Percentiles rank a stretch among this genome's conserved stretches.
Conservation (phyloP, 768 basidiomycete species). For the Suillus fuscotomentosus region DNA sequence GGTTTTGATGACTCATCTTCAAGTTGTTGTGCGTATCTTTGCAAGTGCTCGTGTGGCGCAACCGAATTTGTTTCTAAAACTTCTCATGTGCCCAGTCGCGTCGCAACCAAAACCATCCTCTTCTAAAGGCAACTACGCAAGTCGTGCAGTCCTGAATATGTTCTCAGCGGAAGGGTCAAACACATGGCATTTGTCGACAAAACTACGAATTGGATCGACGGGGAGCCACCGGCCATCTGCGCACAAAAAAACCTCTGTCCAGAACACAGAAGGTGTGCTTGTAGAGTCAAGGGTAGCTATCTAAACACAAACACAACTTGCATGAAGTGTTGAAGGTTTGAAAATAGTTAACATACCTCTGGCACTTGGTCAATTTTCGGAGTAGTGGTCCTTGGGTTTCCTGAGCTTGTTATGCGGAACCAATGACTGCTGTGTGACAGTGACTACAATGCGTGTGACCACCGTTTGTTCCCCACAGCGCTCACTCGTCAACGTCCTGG, state of each 20-base stretch:
- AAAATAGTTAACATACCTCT: slow-evolving; percentile 6
- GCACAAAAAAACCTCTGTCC: slow-evolving; percentile 96
- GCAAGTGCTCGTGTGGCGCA: too few relatives aligned
- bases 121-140: slow-evolving; percentile 89
- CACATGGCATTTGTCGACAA: slow-evolving; percentile 75
- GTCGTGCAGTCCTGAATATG: slow-evolving; percentile 46
- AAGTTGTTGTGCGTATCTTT: too few relatives aligned
- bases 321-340: background rate
- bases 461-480: too few relatives aligned
- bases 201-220: slow-evolving; percentile 81
- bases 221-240: slow-evolving; percentile 91
- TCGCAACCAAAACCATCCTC: slow-evolving; percentile 93
- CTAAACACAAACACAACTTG: slow-evolving; percentile 12
- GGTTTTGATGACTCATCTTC: too few relatives aligned
- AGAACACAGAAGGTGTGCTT: slow-evolving; percentile 81
- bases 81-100: slow-evolving; percentile 50
- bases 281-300: slow-evolving; percentile 46
- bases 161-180: slow-evolving; percentile 66
- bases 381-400: slow-evolving; percentile 47
- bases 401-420: slow-evolving; percentile 40
- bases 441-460: too few relatives aligned
- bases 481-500: too few relatives aligned
- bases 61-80: too few relatives aligned
- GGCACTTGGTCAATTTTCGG: slow-evolving; percentile 38
- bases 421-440: too few relatives aligned